Percentiles rank a stretch among this genome's conserved stretches.
Conservation (phyloP, 2,329 filamentous ascomycete genomes). For the Colletotrichum noveboracense region DNA sequence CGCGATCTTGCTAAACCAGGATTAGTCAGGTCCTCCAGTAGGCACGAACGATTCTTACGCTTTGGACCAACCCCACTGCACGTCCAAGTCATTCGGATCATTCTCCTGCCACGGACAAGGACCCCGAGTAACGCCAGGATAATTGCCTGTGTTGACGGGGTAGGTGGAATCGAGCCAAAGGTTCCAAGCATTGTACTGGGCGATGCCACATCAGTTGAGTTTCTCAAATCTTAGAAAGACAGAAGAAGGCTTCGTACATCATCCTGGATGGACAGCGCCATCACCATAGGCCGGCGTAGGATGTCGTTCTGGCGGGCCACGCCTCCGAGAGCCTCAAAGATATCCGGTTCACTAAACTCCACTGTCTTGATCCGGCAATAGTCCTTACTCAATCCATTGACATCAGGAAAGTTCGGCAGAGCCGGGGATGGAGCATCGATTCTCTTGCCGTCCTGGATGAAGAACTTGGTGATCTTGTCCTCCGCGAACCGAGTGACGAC, state of each 20-base stretch:
- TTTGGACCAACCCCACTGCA: not conserved
- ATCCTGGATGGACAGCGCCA: constrained; percentile 12
- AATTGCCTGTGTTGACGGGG: not conserved
- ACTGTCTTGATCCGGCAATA: not conserved
- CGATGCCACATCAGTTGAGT: not conserved
- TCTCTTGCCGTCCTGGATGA: constrained; percentile 63
- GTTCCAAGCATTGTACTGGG: constrained; percentile 4
- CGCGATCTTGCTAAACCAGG: constrained; percentile 37
- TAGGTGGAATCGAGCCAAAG: constrained; percentile 12
- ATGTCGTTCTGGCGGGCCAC: not conserved
- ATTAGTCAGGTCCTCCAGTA: not conserved
- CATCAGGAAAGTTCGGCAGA: not conserved
- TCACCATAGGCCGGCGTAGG: not conserved
- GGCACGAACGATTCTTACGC: not conserved
- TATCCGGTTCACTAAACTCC: not conserved
- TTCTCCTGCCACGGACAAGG: not conserved
- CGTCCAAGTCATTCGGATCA: not conserved
- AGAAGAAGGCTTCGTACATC: not conserved
- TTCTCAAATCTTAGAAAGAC: fast-evolving
- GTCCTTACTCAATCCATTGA: not conserved
- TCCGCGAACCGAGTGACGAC: constrained; percentile 65
- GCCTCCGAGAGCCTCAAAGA: not conserved
- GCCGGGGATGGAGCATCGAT: constrained; percentile 47
- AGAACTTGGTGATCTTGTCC: constrained; percentile 63
- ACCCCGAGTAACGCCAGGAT: not conserved